Conservation (phyloP, 306 rosid genomes). For the Begonia masoniana region DNA sequence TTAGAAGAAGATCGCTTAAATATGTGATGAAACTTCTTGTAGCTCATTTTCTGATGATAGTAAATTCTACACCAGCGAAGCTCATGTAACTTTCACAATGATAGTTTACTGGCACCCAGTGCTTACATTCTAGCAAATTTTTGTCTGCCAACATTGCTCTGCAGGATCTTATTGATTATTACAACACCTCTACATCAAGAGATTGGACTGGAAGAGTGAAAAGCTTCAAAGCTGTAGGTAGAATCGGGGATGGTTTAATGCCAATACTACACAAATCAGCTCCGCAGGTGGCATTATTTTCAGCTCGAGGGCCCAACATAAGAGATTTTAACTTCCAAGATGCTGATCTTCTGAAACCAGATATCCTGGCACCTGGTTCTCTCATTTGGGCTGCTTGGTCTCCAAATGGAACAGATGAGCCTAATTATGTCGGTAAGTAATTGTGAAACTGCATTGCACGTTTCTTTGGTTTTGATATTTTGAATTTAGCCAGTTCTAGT, state of each 20-base stretch:
- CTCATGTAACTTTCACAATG: too few relatives aligned
- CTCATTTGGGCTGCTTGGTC: slow-evolving; percentile 99
- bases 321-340: slow-evolving; percentile 89
- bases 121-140: slow-evolving; percentile 11
- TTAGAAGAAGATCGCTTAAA: not conserved
- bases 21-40: too few relatives aligned
- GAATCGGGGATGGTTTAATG: slow-evolving; percentile 81
- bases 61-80: too few relatives aligned
- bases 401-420: slow-evolving; percentile 95
- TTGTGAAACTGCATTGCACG: slow-evolving; percentile 1
- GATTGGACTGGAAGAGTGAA: slow-evolving; percentile 97
- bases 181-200: slow-evolving; percentile 76
- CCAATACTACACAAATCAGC: slow-evolving; percentile 95
- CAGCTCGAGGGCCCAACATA: slow-evolving; percentile 94
- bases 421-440: slow-evolving; percentile 69
- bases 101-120: not conserved
- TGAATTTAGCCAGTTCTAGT: slow-evolving; percentile 4
- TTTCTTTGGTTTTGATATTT: slow-evolving; percentile 9
- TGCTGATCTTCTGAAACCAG: slow-evolving; percentile 99
- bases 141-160: slow-evolving; percentile 16
- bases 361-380: slow-evolving; percentile 95
- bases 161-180: slow-evolving; percentile 87
- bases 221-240: slow-evolving; percentile 71
- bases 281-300: slow-evolving; percentile 89
- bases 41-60: too few relatives aligned